Percentiles rank a stretch among this genome's conserved stretches.
Evolutionary conservation across 108 stramenopile species (phyloP).

Genomic region (Pseudonitzschia multiseries): DNA sequence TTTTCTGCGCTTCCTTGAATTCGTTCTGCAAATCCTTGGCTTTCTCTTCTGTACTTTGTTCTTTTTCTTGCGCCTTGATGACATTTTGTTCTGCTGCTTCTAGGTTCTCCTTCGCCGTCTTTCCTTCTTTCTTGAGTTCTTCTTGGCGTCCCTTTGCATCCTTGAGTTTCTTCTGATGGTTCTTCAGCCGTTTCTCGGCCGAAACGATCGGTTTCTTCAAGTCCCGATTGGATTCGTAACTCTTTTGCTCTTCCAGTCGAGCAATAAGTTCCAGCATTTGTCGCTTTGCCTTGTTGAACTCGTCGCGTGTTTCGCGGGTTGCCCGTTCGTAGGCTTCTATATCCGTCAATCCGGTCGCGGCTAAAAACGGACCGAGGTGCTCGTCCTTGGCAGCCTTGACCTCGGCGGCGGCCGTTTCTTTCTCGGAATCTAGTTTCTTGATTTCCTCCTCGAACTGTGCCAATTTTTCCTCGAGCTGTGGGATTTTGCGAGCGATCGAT

Average conservation of each 20-base stretch:
- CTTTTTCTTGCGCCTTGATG: constrained; percentile 53
- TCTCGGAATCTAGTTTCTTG: constrained; percentile 41
- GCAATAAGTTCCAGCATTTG: constrained; percentile 71
- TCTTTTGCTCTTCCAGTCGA: constrained; percentile 61
- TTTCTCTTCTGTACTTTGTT: constrained; percentile 63
- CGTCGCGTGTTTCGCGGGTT: constrained; percentile 78
- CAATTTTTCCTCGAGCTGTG: constrained; percentile 49
- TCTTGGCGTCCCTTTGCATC: constrained; percentile 49
- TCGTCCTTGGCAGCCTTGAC: constrained; percentile 84
- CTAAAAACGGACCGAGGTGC: constrained; percentile 74
- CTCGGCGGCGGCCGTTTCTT: constrained; percentile 39
- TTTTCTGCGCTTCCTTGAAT: constrained; percentile 64
- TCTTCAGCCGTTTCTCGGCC: constrained; percentile 48
- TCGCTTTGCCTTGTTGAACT: constrained; percentile 72
- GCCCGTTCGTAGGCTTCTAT: constrained; percentile 83
- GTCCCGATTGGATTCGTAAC: constrained; percentile 58
- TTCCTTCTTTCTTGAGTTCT: constrained; percentile 47
- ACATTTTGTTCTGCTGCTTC: constrained; percentile 74
- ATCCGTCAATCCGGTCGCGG: constrained; percentile 78
- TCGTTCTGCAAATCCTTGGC: constrained; percentile 64
- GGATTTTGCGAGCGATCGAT: constrained; percentile 48
- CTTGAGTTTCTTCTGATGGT: constrained; percentile 48
- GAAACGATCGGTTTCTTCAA: constrained; percentile 37
- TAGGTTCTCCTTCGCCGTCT: constrained; percentile 46
- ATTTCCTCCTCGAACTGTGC: constrained; percentile 51